These are phyloP conservation scores for Hygrophila difformis DNA, from an alignment of 257 asterid genomes.

Conservation along the genomic window DNA sequence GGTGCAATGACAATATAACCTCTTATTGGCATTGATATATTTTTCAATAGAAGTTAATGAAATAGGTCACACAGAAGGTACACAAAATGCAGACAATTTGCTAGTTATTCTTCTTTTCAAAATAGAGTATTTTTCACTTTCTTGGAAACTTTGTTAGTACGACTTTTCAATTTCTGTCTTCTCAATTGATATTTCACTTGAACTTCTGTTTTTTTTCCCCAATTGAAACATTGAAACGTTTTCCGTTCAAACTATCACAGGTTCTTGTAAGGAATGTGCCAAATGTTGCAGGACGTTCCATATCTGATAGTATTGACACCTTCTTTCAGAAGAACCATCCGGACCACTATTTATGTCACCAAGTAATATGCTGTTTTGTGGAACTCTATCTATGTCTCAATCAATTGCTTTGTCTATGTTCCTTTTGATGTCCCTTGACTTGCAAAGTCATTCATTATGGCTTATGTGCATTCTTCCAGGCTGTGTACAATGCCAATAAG, in stretches of 20 bases:
- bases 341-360: slow-evolving; percentile 89
- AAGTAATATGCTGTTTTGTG: slow-evolving; percentile 36
- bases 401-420: too few species aligned
- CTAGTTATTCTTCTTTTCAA: too few species aligned
- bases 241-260: slow-evolving; percentile 29
- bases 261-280: slow-evolving; percentile 93
- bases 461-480: slow-evolving; percentile 32
- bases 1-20: background rate
- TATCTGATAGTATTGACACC: slow-evolving; percentile 59
- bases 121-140: background rate
- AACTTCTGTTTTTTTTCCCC: background rate
- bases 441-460: slow-evolving; percentile 12
- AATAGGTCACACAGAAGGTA: too few species aligned
- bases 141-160: background rate
- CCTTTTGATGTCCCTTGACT: too few species aligned
- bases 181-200: background rate
- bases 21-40: too few species aligned
- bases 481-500: slow-evolving; percentile 80
- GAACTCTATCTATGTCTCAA: background rate
- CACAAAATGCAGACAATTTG: too few species aligned
- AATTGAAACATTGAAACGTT: background rate
- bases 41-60: too few species aligned
- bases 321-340: slow-evolving; percentile 79
- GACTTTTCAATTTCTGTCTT: slow-evolving; percentile 5
- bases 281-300: slow-evolving; percentile 53